Percentiles rank a stretch among this genome's conserved stretches.
phyloP scores from a whole-genome alignment of 371 early-diverging fungal genomes.

The Saksenaea vasiformis region DNA sequence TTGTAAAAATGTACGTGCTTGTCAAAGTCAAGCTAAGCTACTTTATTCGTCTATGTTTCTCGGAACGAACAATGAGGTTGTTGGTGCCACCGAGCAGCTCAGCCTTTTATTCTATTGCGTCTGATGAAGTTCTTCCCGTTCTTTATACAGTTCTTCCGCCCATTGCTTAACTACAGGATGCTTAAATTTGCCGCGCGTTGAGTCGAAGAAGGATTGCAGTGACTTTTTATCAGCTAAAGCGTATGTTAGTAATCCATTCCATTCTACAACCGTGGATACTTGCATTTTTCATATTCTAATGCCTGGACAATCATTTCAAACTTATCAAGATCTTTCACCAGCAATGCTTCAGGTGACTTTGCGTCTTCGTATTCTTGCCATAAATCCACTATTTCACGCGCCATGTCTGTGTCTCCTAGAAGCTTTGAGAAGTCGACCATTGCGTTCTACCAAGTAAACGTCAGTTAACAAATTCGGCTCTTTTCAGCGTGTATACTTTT shows the following conservation, averaged over 20 bases:
- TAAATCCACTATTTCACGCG: constrained; percentile 70
- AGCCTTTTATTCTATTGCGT: neutral
- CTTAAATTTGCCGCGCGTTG: constrained; percentile 74
- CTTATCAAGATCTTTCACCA: constrained; percentile 93
- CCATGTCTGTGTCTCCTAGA: constrained; percentile 61
- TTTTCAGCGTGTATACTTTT: constrained; percentile 40
- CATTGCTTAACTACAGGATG: constrained; percentile 83
- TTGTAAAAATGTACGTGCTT: too few species aligned
- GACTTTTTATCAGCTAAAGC: constrained; percentile 61
- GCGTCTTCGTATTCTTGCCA: constrained; percentile 93
- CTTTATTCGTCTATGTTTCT: too few species aligned
- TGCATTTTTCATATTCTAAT: constrained; percentile 87
- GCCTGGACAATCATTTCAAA: constrained; percentile 96
- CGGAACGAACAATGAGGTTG: too few species aligned
- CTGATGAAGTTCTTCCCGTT: constrained; percentile 47
- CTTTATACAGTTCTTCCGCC: constrained; percentile 78
- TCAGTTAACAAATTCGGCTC: neutral
- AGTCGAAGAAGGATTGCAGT: constrained; percentile 80
- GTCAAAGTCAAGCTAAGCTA: too few species aligned
- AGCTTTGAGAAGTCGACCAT: constrained; percentile 67
- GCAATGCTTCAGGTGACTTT: constrained; percentile 72
- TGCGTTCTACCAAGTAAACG: constrained; percentile 50
- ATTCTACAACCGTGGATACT: too few species aligned
- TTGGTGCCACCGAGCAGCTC: too few species aligned
- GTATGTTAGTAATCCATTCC: neutral